A percentile compares a stretch with the other conserved stretches of the same genome.
phyloP scores from a whole-genome alignment of 2,329 filamentous ascomycete species.

The Alternaria sp. region DNA sequence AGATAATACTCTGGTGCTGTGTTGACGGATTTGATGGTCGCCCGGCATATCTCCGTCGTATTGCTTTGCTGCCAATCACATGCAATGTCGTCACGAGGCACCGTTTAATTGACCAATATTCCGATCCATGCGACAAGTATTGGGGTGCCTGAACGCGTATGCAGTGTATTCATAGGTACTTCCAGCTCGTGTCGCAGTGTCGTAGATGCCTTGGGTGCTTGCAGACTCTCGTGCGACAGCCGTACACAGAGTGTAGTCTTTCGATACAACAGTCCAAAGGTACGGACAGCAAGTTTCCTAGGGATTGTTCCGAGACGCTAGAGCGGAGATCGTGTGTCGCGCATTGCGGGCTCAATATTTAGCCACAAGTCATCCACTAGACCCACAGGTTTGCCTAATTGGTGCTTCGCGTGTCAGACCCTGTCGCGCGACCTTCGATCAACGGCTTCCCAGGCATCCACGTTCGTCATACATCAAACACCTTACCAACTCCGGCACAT shows the following conservation, averaged over 20 bases:
- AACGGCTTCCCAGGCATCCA: slow-evolving; percentile 5
- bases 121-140: neutral
- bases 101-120: neutral
- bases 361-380: slow-evolving; percentile 5
- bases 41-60: neutral
- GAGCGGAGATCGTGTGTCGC: neutral
- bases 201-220: neutral
- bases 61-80: neutral
- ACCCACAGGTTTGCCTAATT: neutral
- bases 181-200: neutral
- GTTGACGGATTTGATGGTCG: neutral
- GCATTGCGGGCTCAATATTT: slow-evolving; percentile 1
- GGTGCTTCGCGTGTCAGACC: neutral
- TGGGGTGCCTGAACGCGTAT: neutral
- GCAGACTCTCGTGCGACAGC: neutral
- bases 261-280: neutral
- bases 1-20: neutral
- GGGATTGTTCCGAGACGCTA: neutral
- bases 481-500: neutral
- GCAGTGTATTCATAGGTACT: neutral
- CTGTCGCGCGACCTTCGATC: neutral
- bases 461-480: neutral
- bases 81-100: neutral
- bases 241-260: neutral
- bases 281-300: neutral